Evolutionary conservation across 2,329 filamentous ascomycete species (phyloP).

Genomic region (Clarireedia paspali): DNA sequence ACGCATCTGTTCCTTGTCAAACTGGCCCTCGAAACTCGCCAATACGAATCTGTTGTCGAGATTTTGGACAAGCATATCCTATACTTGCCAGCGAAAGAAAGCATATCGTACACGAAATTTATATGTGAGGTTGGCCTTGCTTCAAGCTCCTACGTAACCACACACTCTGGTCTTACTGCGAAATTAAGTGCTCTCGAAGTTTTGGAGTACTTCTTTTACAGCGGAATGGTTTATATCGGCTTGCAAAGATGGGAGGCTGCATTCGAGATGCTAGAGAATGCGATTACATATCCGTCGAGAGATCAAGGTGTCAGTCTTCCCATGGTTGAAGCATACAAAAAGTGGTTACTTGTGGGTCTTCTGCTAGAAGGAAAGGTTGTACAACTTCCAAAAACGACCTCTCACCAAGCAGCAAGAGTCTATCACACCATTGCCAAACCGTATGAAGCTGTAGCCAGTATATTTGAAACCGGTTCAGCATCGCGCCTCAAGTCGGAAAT

Average conservation of each 20-base stretch:
- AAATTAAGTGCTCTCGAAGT: constrained; percentile 45
- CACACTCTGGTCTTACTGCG: constrained; percentile 48
- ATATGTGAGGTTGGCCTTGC: constrained; percentile 41
- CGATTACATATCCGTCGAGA: constrained; percentile 58
- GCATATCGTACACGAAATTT: constrained; percentile 27
- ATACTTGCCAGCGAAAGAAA: constrained; percentile 48
- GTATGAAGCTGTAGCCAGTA: constrained; percentile 62
- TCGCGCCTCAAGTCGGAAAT: constrained; percentile 56
- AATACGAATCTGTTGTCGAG: constrained; percentile 46
- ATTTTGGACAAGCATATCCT: constrained; percentile 60
- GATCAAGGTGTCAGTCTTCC: constrained; percentile 61
- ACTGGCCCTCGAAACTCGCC: constrained; percentile 46
- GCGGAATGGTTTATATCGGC: constrained; percentile 58
- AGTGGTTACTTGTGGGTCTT: constrained; percentile 74
- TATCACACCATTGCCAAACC: constrained; percentile 54
- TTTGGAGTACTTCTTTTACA: constrained; percentile 59
- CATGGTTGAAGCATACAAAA: constrained; percentile 87
- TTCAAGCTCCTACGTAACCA: constrained; percentile 51
- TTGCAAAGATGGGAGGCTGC: constrained; percentile 56
- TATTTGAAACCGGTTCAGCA: constrained; percentile 56
- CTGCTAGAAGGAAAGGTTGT: constrained; percentile 57
- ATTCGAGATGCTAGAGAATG: constrained; percentile 52
- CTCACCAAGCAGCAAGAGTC: constrained; percentile 43
- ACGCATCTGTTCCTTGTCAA: constrained; percentile 51
- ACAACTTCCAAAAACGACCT: constrained; percentile 48